Base-by-base conservation (phyloP, 2,329 filamentous ascomycete species). In the Hymenoscyphus scutula region DNA sequence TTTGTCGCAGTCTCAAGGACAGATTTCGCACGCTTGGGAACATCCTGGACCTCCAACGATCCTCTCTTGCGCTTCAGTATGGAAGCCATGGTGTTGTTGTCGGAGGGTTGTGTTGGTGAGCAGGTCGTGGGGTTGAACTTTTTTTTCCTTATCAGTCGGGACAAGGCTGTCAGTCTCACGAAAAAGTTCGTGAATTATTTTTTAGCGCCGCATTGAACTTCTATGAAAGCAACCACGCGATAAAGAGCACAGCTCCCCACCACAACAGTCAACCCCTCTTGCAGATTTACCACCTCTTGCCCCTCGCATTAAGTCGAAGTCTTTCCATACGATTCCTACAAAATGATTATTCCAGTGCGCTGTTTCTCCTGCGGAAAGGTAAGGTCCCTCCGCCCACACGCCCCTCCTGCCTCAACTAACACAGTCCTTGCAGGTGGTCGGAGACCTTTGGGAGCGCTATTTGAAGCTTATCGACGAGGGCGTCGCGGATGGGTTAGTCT, bases 321-420 rank as follows among this genome's bases (percentile, higher is more conserved):
- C 25, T 27, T 32, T 32, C 25, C 53, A 32, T 30, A 32, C 5
- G 25, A 30, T 17, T 17, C 25, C 5, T 30, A 25, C 80, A 89
- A 79, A 62, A 99, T 99, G 95, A 99, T 99, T 79, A 98, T 99
- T 71, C 95, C 95, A 2, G 91, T 99, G 69, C 92, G 95, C 71
- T 99, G 95, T 81, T 99, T 99, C 80, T 98, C 95, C 63, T 99
- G 95, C 78, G 95, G 95, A 78, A 99, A 99, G 91, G 95, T 97
- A 79, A 64, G 78, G 70, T 13, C 23, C 58, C 45, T n/a, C 29
- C n/a, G 41, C 53, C 53, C 23, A 34, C 29, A 34, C 38, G 15
- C 60, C 45, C 38, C 60, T 64, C 54, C 59, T 65, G 56, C 69
- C 48, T 11, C 34, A 23, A 59, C 62, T 71, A 41, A 71, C 60